phyloP scores from a whole-genome alignment of 1,284 basidiomycete genomes.

The Microbotryum silenes-acaulis region DNA sequence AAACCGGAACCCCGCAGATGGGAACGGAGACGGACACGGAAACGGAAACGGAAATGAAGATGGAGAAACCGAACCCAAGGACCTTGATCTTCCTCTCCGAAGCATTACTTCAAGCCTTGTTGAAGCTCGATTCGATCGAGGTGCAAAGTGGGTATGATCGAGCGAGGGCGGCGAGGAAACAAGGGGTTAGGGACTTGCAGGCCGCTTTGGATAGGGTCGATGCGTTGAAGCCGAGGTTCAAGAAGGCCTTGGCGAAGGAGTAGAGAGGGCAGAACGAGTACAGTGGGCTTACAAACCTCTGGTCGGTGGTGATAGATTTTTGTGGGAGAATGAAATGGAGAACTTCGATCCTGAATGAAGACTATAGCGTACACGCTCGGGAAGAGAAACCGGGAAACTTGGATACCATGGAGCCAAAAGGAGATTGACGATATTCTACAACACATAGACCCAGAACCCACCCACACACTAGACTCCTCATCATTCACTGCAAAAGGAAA shows the following conservation, averaged over 20 bases:
- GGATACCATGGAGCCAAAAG: too few species aligned
- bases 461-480: background rate
- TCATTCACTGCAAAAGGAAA: background rate
- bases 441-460: background rate
- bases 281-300: too few species aligned
- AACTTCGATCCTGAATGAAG: too few species aligned
- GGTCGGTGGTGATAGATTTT: too few species aligned
- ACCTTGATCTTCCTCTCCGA: conserved; percentile 53
- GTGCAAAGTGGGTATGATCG: conserved; percentile 61
- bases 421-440: too few species aligned
- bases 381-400: too few species aligned
- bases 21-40: too few species aligned
- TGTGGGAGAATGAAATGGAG: too few species aligned
- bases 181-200: conserved; percentile 61
- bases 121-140: conserved; percentile 63
- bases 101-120: conserved; percentile 58
- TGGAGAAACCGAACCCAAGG: conserved; percentile 39
- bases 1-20: too few species aligned
- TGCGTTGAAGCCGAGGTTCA: conserved; percentile 43
- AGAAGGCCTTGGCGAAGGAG: conserved; percentile 34
- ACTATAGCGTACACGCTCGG: too few species aligned
- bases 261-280: background rate
- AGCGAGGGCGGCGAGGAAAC: conserved; percentile 63
- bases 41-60: too few species aligned
- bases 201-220: conserved; percentile 53